Evolutionary conservation across 306 rosid genomes (phyloP), one percentile per base, ranked within the genome.

Genomic region (Mucuna pruriens): DNA sequence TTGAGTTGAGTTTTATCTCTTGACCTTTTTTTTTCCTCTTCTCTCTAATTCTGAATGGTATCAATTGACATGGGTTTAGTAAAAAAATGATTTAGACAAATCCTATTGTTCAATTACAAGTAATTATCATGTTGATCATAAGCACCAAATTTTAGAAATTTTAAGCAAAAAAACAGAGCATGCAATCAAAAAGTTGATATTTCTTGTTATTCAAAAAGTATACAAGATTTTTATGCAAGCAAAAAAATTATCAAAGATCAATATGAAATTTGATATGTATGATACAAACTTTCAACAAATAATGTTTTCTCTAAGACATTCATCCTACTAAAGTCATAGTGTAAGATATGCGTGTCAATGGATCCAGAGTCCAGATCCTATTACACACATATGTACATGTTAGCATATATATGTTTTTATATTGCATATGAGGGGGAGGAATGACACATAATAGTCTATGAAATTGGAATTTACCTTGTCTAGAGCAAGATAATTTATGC

Each of bases 401-500:
- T 57, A 23, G n/a, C 64, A 25, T 63, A 48, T 61, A 61, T 26
- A n/a, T 64, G 33, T 25, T 61, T 65, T 29, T 23, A 49, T 44
- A 19, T 9, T 65, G 39, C 26, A 38, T 58, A 38, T 7, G 75
- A 16, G 31, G 54, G 58, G 31, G 76, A 12, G 36, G 33, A 49
- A 22, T 15, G 57, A 23, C 45, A 38, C 34, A 61, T 22, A 19
- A 51, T 39, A 83, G 74, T 61, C 20, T 39, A 78, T 61, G 75
- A 45, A 65, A 52, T 0, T 29, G 34, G 42, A 80, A 80, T 39
- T 40, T 83, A 93, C 99, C 94, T 95, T 95, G 87, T 95, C 98
- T 49, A 95, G 83, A 77, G 99, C 98, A 51, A 95, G 79, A 76
- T 85, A 91, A 77, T 93, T 89, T 82, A 93, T 80, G 75, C 85